Percentiles rank a stretch among this genome's conserved stretches.
phyloP scores from a whole-genome alignment of 2,329 filamentous ascomycete genomes.

The Aspergillaceae sp. region DNA sequence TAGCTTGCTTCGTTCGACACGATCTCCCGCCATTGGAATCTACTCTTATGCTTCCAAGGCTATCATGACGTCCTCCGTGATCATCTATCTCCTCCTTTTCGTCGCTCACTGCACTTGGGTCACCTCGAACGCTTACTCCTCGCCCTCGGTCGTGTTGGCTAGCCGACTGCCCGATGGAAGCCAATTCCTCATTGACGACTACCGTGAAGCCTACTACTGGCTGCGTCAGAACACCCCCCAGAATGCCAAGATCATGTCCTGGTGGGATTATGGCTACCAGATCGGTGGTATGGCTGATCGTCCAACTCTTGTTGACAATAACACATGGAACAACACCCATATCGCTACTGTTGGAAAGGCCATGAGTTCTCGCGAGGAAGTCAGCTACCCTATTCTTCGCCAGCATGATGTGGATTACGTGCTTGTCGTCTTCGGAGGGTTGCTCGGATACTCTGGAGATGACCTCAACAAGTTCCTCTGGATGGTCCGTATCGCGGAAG shows the following conservation, averaged over 20 bases:
- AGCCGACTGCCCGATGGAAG: constrained; percentile 87
- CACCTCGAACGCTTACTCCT: constrained; percentile 97
- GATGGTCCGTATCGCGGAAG: constrained; percentile 99
- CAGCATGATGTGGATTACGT: constrained; percentile 99
- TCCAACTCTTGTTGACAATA: constrained; percentile 96
- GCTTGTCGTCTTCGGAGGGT: constrained; percentile 90
- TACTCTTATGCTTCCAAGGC: constrained; percentile 72
- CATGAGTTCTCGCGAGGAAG: constrained; percentile 94
- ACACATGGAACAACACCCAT: constrained; percentile 99
- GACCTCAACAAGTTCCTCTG: constrained; percentile 99
- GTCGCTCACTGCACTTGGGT: constrained; percentile 99
- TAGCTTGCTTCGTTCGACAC: constrained; percentile 56
- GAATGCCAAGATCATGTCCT: constrained; percentile 98
- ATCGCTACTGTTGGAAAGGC: constrained; percentile 98
- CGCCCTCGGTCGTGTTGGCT: constrained; percentile 90
- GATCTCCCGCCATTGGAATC: constrained; percentile 70
- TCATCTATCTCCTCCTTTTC: constrained; percentile 80
- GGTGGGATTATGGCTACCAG: constrained; percentile 99
- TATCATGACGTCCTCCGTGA: constrained; percentile 63
- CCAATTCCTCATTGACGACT: constrained; percentile 98
- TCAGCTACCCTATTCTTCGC: constrained; percentile 96
- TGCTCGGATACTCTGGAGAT: constrained; percentile 94
- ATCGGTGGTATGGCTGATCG: constrained; percentile 99
- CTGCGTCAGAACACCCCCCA: constrained; percentile 91
- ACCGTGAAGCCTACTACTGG: constrained; percentile 99